Evolutionary conservation across 1,284 basidiomycete species (phyloP), one percentile per base, ranked within the genome.

Genomic region (Agroathelia rolfsii): DNA sequence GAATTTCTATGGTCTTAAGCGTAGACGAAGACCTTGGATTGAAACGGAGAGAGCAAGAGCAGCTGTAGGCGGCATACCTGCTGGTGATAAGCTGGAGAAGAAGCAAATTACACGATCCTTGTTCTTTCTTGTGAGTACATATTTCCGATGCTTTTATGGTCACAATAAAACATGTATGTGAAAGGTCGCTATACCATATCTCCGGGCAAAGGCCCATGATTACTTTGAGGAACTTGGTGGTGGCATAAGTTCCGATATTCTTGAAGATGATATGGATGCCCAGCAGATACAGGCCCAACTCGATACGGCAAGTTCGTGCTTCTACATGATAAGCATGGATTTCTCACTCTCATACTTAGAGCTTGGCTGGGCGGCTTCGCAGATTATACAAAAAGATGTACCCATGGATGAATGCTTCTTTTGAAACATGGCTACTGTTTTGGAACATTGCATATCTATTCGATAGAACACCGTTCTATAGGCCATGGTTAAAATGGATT

Each of bases 391-490:
- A 83, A 47, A 48, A 52, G 1, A 36, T 71, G 2, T 98, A 95
- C 55, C 95, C 95, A 1, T 90, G 80, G 67, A 44, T 75, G 6
- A 90, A 88, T 48, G 68, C 76, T 5, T 50, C 62, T 2, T 83
- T 84, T 43, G 93, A 98, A 54, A 44, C 79, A 13, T 86, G 83
- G 72, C 61, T 95, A 38, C 66, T 97, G 11, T 59, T 72, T 22
- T 86, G 80, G 65, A 95, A 95, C 53, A 59, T 97, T 20, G 76
- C 79, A 6, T 98, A 97, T 58, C 66, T 97, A 15, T 97, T 96
- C 51, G 85, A 89, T 43, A 72, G 70, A 50, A 90, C 83, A 8
- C 73, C 82, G 1, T 84, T 79, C 52, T 94, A 94, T 60, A 73
- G 93, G 41, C 94, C 94, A 8, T 98, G 93, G 93, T 57, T 92